Evolutionary conservation across 2,329 filamentous ascomycete genomes (phyloP).

Genomic region (Fusarium goolgardi): DNA sequence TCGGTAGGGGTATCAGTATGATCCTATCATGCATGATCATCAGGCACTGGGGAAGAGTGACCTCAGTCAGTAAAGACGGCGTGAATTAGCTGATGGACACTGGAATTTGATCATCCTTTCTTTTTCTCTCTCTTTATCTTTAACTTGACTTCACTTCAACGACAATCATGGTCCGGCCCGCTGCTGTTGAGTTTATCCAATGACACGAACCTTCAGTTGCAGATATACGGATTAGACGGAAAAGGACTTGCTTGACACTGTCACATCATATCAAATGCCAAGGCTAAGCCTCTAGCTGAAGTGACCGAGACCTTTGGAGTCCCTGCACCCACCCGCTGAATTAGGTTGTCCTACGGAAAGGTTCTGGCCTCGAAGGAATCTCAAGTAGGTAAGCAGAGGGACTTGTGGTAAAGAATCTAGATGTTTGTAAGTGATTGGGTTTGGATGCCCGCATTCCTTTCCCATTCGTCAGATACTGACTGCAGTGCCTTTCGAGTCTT

Average conservation of each 20-base stretch:
- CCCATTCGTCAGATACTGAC: not conserved
- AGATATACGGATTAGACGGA: constrained; percentile 6
- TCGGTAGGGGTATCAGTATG: constrained; percentile 14
- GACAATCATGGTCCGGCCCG: constrained; percentile 24
- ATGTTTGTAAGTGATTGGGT: constrained; percentile 1
- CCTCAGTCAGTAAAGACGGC: constrained; percentile 18
- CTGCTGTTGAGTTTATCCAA: constrained; percentile 29
- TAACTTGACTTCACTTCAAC: constrained; percentile 1
- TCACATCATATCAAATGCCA: constrained; percentile 8
- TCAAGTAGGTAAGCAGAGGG: not conserved
- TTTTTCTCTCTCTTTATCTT: not conserved
- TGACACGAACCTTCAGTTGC: constrained; percentile 6
- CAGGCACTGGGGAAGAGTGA: constrained; percentile 32
- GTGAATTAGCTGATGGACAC: not conserved
- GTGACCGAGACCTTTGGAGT: constrained; percentile 22
- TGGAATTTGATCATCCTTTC: constrained; percentile 36
- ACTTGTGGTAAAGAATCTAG: not conserved
- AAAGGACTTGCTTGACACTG: constrained; percentile 3
- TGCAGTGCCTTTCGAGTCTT: not conserved
- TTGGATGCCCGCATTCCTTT: not conserved
- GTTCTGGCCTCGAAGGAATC: constrained; percentile 22
- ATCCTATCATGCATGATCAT: constrained; percentile 33
- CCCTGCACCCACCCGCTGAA: constrained; percentile 33
- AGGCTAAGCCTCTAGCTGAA: constrained; percentile 8
- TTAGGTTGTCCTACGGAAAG: constrained; percentile 17